Evolutionary conservation across 2,329 filamentous ascomycete genomes (phyloP).

Genomic region (Aspergillus terreus): DNA sequence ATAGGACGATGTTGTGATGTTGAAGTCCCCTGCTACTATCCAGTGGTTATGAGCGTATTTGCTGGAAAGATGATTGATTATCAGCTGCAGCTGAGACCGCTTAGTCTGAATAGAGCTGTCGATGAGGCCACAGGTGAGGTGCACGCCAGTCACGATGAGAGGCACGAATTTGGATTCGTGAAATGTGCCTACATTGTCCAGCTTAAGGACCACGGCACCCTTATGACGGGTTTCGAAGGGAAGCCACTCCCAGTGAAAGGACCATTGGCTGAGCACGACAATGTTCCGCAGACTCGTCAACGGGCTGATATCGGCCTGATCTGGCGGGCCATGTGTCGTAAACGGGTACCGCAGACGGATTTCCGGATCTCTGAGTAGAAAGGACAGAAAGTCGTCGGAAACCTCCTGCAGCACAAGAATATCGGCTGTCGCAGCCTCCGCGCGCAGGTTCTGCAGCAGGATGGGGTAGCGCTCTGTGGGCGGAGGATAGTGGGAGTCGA

Average conservation of each 20-base stretch:
- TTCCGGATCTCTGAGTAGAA: conserved; percentile 1
- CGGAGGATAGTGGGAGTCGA: conserved; percentile 2
- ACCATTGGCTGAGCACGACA: conserved; percentile 4
- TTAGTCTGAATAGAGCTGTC: conserved; percentile 6
- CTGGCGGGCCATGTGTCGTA: conserved; percentile 5
- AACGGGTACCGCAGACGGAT: conserved; percentile 3
- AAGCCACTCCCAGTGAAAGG: conserved; percentile 6
- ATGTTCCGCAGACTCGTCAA: conserved; percentile 7
- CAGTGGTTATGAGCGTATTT: not conserved
- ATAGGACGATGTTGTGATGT: conserved; percentile 7
- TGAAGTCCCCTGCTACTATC: conserved; percentile 7
- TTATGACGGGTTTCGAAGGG: conserved; percentile 8
- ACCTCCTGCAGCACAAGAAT: conserved; percentile 7
- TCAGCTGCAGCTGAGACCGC: conserved; percentile 2
- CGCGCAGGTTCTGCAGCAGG: conserved; percentile 2
- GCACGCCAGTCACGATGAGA: conserved; percentile 3
- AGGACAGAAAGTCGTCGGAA: conserved; percentile 4
- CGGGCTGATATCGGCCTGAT: conserved; percentile 3
- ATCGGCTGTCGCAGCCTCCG: not conserved
- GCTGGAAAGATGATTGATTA: not conserved
- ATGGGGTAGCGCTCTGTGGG: conserved; percentile 4
- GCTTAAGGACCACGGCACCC: conserved; percentile 1
- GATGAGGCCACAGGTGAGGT: conserved; percentile 6
- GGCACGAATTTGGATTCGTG: not conserved
- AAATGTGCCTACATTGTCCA: not conserved